These are phyloP conservation scores for Oxytropis ochrocephala DNA, from an alignment of 306 rosid species.

Conservation along the genomic window DNA sequence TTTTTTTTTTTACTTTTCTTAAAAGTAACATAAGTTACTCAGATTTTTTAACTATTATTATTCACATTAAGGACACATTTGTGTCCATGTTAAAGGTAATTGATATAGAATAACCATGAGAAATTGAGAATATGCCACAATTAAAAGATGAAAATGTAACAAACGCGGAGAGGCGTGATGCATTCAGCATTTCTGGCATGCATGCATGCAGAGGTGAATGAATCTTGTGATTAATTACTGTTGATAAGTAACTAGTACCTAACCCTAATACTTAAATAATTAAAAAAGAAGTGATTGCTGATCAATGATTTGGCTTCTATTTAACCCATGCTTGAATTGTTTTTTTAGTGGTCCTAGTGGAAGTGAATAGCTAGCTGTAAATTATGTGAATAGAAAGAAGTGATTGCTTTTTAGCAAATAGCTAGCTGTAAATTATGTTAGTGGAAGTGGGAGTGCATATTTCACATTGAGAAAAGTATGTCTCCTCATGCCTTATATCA, in stretches of 20 bases:
- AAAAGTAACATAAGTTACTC: background rate
- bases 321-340: conserved; percentile 16
- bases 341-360: conserved; percentile 30
- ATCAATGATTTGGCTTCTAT: conserved; percentile 28
- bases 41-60: background rate
- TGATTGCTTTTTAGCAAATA: too few relatives aligned
- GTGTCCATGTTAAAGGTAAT: background rate
- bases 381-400: too few relatives aligned
- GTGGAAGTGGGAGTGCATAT: too few relatives aligned
- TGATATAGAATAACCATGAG: conserved; percentile 12
- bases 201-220: background rate
- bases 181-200: conserved; percentile 9
- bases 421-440: too few relatives aligned
- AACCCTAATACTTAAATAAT: conserved; percentile 13
- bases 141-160: too few relatives aligned
- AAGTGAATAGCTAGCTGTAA: too few relatives aligned
- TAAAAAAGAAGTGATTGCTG: conserved; percentile 15
- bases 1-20: too few relatives aligned
- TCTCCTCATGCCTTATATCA: too few relatives aligned
- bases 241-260: conserved; percentile 31
- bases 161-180: background rate
- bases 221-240: background rate
- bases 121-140: conserved; percentile 24
- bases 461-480: too few relatives aligned
- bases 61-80: background rate